Conservation (phyloP, 2,329 filamentous ascomycete genomes). For the Aspergillus calidoustus region DNA sequence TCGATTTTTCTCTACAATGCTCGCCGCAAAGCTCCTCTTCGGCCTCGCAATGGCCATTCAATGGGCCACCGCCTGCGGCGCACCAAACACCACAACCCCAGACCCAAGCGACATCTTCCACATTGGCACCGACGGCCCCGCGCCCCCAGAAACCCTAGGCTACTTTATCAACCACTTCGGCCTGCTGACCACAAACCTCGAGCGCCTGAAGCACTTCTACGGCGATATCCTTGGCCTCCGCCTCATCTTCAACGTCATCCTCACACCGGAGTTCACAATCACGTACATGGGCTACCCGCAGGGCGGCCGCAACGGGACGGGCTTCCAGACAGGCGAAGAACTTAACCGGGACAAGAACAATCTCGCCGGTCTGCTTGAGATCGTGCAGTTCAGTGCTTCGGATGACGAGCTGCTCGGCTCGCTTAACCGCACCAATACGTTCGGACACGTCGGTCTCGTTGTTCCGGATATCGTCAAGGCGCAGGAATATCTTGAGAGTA, state of each 20-base stretch:
- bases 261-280: slow-evolving; percentile 7
- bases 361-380: slow-evolving; percentile 12
- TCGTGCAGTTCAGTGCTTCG: slow-evolving; percentile 11
- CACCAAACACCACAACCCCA: neutral
- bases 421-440: slow-evolving; percentile 8
- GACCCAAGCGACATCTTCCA: slow-evolving; percentile 1
- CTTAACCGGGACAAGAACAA: slow-evolving; percentile 13
- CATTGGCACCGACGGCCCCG: slow-evolving; percentile 9
- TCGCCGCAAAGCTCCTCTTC: neutral
- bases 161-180: slow-evolving; percentile 15
- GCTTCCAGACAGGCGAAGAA: slow-evolving; percentile 10
- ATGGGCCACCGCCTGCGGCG: slow-evolving; percentile 9
- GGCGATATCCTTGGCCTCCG: slow-evolving; percentile 11
- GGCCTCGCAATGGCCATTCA: slow-evolving; percentile 4
- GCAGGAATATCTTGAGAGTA: slow-evolving; percentile 10
- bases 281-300: slow-evolving; percentile 12
- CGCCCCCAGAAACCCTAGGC: slow-evolving; percentile 11
- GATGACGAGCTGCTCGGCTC: slow-evolving; percentile 8
- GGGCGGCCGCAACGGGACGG: slow-evolving; percentile 12
- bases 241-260: slow-evolving; percentile 8
- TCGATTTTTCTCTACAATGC: slow-evolving; percentile 1
- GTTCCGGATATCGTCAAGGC: slow-evolving; percentile 13
- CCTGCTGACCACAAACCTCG: slow-evolving; percentile 10
- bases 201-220: slow-evolving; percentile 11
- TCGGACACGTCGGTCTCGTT: slow-evolving; percentile 8